Percentiles rank a stretch among this genome's conserved stretches.
Evolutionary conservation across 202 grass and related monocot genomes (phyloP).

Genomic region (Musa balbisiana): DNA sequence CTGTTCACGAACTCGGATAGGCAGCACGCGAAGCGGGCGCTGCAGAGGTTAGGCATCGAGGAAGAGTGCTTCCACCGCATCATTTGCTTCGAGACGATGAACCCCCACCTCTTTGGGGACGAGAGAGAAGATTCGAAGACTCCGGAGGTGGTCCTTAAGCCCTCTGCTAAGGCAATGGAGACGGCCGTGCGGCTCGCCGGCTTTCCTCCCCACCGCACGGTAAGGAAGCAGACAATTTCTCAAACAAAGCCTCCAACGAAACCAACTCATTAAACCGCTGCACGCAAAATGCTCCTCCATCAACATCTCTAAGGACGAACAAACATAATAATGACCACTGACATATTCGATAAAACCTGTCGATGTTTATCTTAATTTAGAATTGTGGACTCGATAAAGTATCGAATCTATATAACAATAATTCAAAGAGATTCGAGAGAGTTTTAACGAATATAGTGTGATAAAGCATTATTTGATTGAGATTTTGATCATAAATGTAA

Average conservation of each 20-base stretch:
- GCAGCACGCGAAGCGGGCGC: slow-evolving; percentile 42
- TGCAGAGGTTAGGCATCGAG: slow-evolving; percentile 56
- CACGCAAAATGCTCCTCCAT: no score
- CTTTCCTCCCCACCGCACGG: slow-evolving; percentile 51
- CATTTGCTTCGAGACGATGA: slow-evolving; percentile 98
- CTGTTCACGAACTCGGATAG: slow-evolving; percentile 90
- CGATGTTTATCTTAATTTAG: no score
- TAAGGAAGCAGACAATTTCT: slow-evolving; percentile 1
- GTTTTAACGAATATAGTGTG: no score
- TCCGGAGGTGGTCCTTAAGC: not conserved
- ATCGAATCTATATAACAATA: no score
- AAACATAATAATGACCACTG: no score
- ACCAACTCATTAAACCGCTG: no score
- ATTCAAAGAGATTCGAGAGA: no score
- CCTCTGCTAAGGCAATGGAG: slow-evolving; percentile 45
- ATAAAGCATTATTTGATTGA: no score
- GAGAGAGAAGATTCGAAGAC: not conserved
- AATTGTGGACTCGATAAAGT: no score
- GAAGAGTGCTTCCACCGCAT: slow-evolving; percentile 53
- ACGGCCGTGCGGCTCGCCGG: slow-evolving; percentile 40
- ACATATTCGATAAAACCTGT: no score
- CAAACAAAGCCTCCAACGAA: not conserved
- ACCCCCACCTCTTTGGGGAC: slow-evolving; percentile 63
- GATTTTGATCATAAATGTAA: no score
- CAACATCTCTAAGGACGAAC: not conserved